Evolutionary conservation across 2,329 filamentous ascomycete species (phyloP), one percentile per base, ranked within the genome.

Genomic region (Orbilia quercus): DNA sequence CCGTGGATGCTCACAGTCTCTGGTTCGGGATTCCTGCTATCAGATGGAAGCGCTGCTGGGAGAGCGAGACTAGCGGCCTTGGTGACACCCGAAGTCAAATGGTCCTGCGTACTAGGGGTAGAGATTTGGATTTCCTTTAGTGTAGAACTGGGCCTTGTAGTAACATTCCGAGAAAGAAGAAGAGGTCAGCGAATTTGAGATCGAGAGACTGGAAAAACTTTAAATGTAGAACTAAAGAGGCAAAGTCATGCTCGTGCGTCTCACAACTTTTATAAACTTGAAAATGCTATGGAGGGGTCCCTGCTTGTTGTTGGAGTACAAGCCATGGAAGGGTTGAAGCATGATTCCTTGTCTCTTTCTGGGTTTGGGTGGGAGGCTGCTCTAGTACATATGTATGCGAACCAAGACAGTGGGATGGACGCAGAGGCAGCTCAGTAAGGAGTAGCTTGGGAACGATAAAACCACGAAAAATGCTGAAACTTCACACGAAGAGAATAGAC

Each of bases 21-120:
- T 36, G 38, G 58, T 38, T 64, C 67, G 51, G 66, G 36, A 57
- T 71, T 48, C 11, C 51, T 71, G 36, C n/a, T 62, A 42, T 62
- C 57, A 60, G 51, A 63, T n/a, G 42, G 44, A 45, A 59, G 66
- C 45, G 58, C 25, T 48, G 36, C 45, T 65, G 51, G 42, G 34
- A 63, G 34, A 71, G 38, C 34, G 36, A 58, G 45, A 45, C 54
- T 67, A 36, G 63, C 20, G 63, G 51, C 34, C 36, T 72, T 72
- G 59, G 67, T 72, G 38, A 63, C 59, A 72, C 67, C 67, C 38
- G 67, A 72, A 60, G 67, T 50, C 53, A 64, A 44, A 58, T 72
- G 53, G 22, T 71, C 66, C 16, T 64, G 59, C 18, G 59, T 65
- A 45, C 67, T 59, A 59, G 67, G 67, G 53, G 38, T 28, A 18